Percentiles rank a stretch among this genome's conserved stretches.
Conservation (phyloP, 2,329 filamentous ascomycete genomes). For the Knoxdaviesia proteae region DNA sequence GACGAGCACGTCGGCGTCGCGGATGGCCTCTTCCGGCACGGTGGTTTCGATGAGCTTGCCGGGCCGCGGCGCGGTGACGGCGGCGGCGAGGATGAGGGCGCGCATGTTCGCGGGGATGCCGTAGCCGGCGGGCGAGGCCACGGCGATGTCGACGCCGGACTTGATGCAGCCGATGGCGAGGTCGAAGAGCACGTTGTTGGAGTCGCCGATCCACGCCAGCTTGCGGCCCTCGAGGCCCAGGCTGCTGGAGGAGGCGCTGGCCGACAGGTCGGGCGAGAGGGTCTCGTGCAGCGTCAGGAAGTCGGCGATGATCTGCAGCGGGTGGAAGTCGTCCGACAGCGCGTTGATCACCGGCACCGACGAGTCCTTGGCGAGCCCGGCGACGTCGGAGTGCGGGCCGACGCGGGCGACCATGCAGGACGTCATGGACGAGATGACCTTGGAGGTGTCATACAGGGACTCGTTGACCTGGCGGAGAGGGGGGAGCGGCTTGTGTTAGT, state of each 20-base stretch:
- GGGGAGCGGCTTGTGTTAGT: background rate
- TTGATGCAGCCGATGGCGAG: conserved; percentile 75
- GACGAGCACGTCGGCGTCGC: conserved; percentile 71
- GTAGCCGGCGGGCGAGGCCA: conserved; percentile 74
- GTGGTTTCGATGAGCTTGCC: conserved; percentile 57
- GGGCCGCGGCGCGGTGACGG: conserved; percentile 30
- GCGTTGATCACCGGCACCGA: conserved; percentile 71
- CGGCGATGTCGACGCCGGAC: conserved; percentile 65
- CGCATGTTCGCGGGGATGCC: conserved; percentile 59
- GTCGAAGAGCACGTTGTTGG: conserved; percentile 93
- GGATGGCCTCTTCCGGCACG: conserved; percentile 66
- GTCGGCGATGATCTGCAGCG: conserved; percentile 84
- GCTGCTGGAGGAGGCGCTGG: conserved; percentile 11
- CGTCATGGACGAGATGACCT: conserved; percentile 87
- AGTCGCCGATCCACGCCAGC: conserved; percentile 89
- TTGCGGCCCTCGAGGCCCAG: conserved; percentile 68
- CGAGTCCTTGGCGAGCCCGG: conserved; percentile 48
- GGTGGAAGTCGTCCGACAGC: conserved; percentile 78
- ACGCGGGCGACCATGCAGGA: conserved; percentile 67
- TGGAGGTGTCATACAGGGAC: conserved; percentile 75
- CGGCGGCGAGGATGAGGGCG: conserved; percentile 46
- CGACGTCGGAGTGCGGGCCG: conserved; percentile 55
- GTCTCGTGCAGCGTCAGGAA: conserved; percentile 75
- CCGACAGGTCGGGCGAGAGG: conserved; percentile 21
- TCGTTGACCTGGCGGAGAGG: conserved; percentile 50